These are phyloP conservation scores for Angophora floribunda DNA, from an alignment of 345 rosid genomes.

Conservation along the genomic window DNA sequence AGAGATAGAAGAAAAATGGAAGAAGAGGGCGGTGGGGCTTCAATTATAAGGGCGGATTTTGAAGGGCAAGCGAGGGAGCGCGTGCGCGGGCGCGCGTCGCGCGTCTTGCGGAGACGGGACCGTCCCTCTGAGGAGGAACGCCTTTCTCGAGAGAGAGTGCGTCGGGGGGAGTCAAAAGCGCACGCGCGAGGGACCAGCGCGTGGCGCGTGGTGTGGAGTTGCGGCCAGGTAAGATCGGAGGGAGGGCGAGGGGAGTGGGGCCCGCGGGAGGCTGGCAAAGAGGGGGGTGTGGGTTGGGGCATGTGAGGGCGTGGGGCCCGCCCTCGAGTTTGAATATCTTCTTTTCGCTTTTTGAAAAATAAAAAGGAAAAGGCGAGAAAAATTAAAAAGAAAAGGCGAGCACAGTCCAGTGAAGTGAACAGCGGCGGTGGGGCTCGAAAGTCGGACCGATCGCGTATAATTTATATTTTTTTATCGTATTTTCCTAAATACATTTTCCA, in stretches of 20 bases:
- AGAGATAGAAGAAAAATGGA: neutral
- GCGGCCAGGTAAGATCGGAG: neutral
- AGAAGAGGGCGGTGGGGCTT: neutral
- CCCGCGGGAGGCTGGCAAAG: neutral
- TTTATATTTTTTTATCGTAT: neutral
- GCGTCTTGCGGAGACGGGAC: neutral
- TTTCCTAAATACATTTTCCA: neutral
- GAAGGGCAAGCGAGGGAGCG: neutral
- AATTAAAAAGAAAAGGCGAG: neutral
- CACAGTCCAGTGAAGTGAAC: neutral
- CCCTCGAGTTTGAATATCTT: neutral
- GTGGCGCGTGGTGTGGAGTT: neutral
- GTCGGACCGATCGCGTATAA: neutral
- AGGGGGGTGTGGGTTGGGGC: neutral
- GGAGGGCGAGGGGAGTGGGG: neutral
- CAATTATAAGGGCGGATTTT: neutral
- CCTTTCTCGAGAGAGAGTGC: too few species aligned
- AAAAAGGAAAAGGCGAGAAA: neutral
- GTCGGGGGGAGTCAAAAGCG: neutral
- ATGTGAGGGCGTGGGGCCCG: neutral
- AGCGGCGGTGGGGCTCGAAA: neutral
- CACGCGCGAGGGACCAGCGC: neutral
- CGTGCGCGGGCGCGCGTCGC: neutral
- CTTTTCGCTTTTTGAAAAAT: neutral
- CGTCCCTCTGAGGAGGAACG: fast-evolving